These are phyloP conservation scores for Annulohypoxylon stygium DNA, from an alignment of 495 filamentous ascomycete species.

Conservation along the genomic window DNA sequence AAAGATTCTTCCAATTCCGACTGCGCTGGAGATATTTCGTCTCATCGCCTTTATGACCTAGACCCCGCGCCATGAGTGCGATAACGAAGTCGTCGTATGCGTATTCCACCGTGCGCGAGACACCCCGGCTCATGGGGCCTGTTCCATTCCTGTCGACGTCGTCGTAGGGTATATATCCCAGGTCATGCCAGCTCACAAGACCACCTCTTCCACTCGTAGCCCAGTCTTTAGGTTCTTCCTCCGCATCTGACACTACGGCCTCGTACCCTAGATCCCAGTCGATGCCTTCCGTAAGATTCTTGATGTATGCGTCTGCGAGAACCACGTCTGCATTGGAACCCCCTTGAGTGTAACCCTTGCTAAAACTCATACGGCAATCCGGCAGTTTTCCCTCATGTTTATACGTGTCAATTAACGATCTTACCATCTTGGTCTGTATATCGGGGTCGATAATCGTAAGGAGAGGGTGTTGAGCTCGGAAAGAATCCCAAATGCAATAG, in stretches of 20 bases:
- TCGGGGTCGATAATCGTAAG: slow-evolving; percentile 75
- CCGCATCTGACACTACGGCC: slow-evolving; percentile 77
- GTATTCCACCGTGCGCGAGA: slow-evolving; percentile 79
- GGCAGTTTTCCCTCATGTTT: slow-evolving; percentile 71
- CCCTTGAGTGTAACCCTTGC: slow-evolving; percentile 78
- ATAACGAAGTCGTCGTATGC: slow-evolving; percentile 79
- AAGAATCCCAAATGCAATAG: slow-evolving; percentile 84
- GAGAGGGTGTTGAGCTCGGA: slow-evolving; percentile 75
- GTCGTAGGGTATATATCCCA: slow-evolving; percentile 72
- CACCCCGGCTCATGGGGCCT: slow-evolving; percentile 70
- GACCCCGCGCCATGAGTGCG: slow-evolving; percentile 65
- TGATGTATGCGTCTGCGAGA: slow-evolving; percentile 75
- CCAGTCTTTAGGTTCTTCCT: slow-evolving; percentile 75
- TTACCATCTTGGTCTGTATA: slow-evolving; percentile 75
- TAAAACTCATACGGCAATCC: slow-evolving; percentile 71
- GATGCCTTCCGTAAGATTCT: slow-evolving; percentile 69
- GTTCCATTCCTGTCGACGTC: slow-evolving; percentile 71
- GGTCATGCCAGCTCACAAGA: slow-evolving; percentile 69
- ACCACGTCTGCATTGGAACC: slow-evolving; percentile 81
- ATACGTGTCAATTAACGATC: slow-evolving; percentile 78
- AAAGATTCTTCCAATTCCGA: slow-evolving; percentile 69
- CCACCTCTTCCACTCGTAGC: slow-evolving; percentile 73
- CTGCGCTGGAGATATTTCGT: slow-evolving; percentile 70
- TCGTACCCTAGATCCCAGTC: slow-evolving; percentile 78
- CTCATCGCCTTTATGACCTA: slow-evolving; percentile 63